A percentile compares a stretch with the other conserved stretches of the same genome.
Evolutionary conservation across 2,329 filamentous ascomycete genomes (phyloP).

Genomic region (Ceratocystis colombiana): DNA sequence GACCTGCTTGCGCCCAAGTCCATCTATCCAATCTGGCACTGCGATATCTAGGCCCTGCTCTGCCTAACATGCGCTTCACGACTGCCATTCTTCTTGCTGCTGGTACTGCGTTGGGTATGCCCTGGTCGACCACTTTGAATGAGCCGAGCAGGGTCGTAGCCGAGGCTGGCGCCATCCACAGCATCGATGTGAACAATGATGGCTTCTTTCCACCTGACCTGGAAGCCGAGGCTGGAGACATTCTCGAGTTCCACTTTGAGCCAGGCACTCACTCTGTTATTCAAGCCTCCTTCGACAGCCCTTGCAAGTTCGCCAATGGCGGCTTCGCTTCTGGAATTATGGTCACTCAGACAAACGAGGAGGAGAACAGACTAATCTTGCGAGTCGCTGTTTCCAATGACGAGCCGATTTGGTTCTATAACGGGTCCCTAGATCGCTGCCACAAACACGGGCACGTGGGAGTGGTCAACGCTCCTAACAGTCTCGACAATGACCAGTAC

Average conservation of each 20-base stretch:
- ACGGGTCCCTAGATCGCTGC: conserved; percentile 23
- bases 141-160: no score
- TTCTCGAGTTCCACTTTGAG: conserved; percentile 47
- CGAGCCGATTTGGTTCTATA: not conserved
- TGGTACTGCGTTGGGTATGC: not conserved
- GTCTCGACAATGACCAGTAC: no score
- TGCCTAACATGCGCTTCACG: not conserved
- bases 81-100: not conserved
- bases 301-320: conserved; percentile 36
- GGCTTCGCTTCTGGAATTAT: conserved; percentile 35
- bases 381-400: not conserved
- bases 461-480: not conserved
- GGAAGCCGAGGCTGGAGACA: conserved; percentile 41
- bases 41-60: not conserved
- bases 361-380: conserved; percentile 26
- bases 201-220: conserved; percentile 43
- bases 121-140: not conserved
- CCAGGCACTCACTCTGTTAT: conserved; percentile 42
- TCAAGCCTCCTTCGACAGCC: conserved; percentile 36
- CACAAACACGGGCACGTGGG: conserved; percentile 28
- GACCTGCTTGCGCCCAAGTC: not conserved
- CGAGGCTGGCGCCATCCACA: not conserved
- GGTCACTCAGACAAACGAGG: conserved; percentile 30
- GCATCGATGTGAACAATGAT: conserved; percentile 8
- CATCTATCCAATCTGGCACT: not conserved